Percentiles rank a stretch among this genome's conserved stretches.
phyloP scores from a whole-genome alignment of 2,329 filamentous ascomycete genomes.

The Bipolaris bicolor region DNA sequence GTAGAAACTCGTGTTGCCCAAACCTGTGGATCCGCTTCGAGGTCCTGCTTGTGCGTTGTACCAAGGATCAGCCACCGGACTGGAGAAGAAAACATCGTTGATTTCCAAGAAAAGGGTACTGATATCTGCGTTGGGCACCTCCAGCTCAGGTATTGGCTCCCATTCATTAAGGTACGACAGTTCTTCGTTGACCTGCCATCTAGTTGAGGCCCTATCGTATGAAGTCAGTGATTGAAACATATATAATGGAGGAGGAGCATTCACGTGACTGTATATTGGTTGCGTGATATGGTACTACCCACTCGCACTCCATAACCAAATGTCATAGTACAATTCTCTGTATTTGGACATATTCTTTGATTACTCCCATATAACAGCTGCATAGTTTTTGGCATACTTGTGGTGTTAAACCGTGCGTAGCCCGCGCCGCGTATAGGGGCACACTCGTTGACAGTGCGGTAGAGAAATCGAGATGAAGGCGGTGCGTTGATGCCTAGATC shows the following conservation, averaged over 20 bases:
- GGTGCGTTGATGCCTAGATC: slow-evolving; percentile 35
- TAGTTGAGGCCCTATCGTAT: background rate
- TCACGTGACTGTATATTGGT: slow-evolving; percentile 18
- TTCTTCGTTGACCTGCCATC: background rate
- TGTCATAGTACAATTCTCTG: background rate
- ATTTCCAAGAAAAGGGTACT: slow-evolving; percentile 41
- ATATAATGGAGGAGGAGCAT: background rate
- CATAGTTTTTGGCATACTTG: slow-evolving; percentile 5
- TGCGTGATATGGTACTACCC: slow-evolving; percentile 7
- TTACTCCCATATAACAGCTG: slow-evolving; percentile 15
- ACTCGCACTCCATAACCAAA: slow-evolving; percentile 12
- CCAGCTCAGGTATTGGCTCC: slow-evolving; percentile 37
- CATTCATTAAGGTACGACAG: background rate
- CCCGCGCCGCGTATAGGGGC: slow-evolving; percentile 28
- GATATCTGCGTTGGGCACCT: slow-evolving; percentile 39
- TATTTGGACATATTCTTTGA: background rate
- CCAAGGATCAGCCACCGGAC: slow-evolving; percentile 40
- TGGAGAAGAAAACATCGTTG: slow-evolving; percentile 33
- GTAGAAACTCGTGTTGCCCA: background rate
- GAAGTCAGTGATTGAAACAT: background rate
- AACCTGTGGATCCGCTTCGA: background rate
- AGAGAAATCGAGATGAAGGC: slow-evolving; percentile 25
- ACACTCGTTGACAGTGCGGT: slow-evolving; percentile 28
- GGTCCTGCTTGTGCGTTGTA: slow-evolving; percentile 32
- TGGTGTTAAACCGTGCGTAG: slow-evolving; percentile 14